Conservation (phyloP, 768 basidiomycete species). For the Mycena filopes region DNA sequence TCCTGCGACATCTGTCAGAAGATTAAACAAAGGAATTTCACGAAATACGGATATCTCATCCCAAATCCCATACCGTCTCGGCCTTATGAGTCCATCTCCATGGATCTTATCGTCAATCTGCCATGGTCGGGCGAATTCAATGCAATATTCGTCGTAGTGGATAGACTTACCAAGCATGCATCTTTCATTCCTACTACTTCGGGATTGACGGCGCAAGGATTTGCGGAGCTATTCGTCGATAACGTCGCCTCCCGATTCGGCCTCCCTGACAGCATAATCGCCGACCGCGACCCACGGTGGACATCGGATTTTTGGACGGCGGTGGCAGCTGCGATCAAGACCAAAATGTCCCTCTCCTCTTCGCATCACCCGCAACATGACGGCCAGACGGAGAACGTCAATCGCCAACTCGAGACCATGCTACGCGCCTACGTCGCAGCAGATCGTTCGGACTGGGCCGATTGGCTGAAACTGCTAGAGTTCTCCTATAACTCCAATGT, state of each 20-base stretch:
- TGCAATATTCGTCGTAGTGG: slow-evolving; percentile 4
- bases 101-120: slow-evolving; percentile 41
- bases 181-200: slow-evolving; percentile 17
- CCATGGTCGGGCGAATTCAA: slow-evolving; percentile 31
- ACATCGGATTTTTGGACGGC: slow-evolving; percentile 11
- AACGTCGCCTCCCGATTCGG: slow-evolving; percentile 12
- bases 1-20: slow-evolving; percentile 3
- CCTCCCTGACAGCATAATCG: slow-evolving; percentile 3
- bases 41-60: slow-evolving; percentile 27
- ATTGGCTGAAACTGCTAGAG: neutral
- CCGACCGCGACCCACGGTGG: slow-evolving; percentile 23
- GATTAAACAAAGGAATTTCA: neutral
- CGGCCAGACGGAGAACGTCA: slow-evolving; percentile 1
- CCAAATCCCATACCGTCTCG: slow-evolving; percentile 35
- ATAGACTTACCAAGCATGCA: slow-evolving; percentile 11
- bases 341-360: neutral
- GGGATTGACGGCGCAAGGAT: slow-evolving; percentile 1
- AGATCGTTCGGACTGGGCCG: neutral
- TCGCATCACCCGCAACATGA: slow-evolving; percentile 4
- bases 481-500: neutral
- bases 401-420: slow-evolving; percentile 5
- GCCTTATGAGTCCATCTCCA: slow-evolving; percentile 36
- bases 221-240: neutral
- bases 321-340: neutral
- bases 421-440: neutral